A percentile compares a stretch with the other conserved stretches of the same genome.
These are phyloP conservation scores for Coffea humblotiana DNA, from an alignment of 305 asterid species.

Conservation along the genomic window DNA sequence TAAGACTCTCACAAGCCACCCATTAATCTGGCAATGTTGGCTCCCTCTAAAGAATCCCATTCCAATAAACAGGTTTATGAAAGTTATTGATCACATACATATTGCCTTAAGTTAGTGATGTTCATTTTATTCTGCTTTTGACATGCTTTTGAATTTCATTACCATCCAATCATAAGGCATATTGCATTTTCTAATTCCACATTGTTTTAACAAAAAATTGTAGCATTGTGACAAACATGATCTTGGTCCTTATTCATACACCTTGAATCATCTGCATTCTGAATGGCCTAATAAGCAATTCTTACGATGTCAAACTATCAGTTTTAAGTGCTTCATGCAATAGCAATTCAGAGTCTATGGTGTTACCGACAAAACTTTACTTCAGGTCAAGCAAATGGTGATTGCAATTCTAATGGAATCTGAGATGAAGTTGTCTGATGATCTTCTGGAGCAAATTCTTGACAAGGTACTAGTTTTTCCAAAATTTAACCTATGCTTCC, in stretches of 20 bases:
- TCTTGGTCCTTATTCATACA: not conserved
- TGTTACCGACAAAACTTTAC: not conserved
- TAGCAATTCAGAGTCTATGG: not conserved
- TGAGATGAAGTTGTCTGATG: slow-evolving; percentile 66
- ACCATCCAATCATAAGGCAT: not conserved
- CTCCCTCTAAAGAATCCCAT: not conserved
- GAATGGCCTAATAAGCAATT: not conserved
- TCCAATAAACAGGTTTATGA: not conserved
- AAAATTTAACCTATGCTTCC: not conserved
- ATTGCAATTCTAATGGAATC: slow-evolving; percentile 74
- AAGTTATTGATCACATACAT: not conserved
- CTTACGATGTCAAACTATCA: not conserved
- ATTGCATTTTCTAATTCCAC: not conserved
- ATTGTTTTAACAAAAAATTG: not conserved
- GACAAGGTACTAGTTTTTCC: slow-evolving; percentile 50
- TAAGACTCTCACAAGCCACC: not conserved
- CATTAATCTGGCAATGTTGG: not conserved
- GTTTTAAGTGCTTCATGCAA: not conserved
- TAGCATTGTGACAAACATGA: not conserved
- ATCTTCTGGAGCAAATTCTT: slow-evolving; percentile 65
- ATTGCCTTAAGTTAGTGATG: not conserved
- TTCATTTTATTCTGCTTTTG: not conserved
- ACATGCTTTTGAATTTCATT: not conserved
- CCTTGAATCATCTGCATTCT: not conserved
- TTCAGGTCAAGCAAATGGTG: slow-evolving; percentile 89